Conservation (phyloP, 2,329 filamentous ascomycete species). For the Epichloe gansuensis region DNA sequence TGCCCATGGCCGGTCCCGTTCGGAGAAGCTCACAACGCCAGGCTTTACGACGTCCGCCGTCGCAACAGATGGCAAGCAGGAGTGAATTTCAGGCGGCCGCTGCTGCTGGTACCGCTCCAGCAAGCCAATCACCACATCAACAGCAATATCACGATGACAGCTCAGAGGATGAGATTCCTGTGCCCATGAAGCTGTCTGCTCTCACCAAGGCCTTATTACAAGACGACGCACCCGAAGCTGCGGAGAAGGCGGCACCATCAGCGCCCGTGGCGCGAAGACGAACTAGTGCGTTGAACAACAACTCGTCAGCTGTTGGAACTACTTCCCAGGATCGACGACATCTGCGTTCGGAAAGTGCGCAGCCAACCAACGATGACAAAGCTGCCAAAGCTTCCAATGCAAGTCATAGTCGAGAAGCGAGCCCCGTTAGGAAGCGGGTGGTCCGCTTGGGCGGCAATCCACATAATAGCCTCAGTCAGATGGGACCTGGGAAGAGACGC, state of each 20-base stretch:
- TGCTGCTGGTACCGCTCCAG: constrained; percentile 13
- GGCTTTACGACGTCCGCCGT: constrained; percentile 36
- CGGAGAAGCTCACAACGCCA: constrained; percentile 45
- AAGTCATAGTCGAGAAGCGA: constrained; percentile 31
- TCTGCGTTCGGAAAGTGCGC: constrained; percentile 35
- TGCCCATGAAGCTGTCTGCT: constrained; percentile 87
- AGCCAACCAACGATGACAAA: constrained; percentile 19
- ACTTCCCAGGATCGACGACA: constrained; percentile 31
- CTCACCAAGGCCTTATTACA: constrained; percentile 77
- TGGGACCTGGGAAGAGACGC: constrained; percentile 30
- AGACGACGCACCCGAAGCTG: constrained; percentile 41
- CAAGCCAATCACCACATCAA: constrained; percentile 26
- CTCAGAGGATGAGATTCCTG: constrained; percentile 86
- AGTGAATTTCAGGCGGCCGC: constrained; percentile 32
- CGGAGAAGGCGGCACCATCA: constrained; percentile 27
- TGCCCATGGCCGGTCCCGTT: constrained; percentile 36
- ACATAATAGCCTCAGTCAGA: constrained; percentile 30
- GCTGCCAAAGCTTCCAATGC: constrained; percentile 3
- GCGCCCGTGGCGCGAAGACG: constrained; percentile 37
- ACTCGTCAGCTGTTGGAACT: constrained; percentile 27
- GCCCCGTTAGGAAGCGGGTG: constrained; percentile 43
- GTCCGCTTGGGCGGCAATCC: constrained; percentile 44
- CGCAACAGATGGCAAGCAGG: constrained; percentile 32
- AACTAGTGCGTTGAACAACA: constrained; percentile 30
- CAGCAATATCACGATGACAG: constrained; percentile 57